Conservation (phyloP, 768 basidiomycete species). For the Lactarius tabidus region DNA sequence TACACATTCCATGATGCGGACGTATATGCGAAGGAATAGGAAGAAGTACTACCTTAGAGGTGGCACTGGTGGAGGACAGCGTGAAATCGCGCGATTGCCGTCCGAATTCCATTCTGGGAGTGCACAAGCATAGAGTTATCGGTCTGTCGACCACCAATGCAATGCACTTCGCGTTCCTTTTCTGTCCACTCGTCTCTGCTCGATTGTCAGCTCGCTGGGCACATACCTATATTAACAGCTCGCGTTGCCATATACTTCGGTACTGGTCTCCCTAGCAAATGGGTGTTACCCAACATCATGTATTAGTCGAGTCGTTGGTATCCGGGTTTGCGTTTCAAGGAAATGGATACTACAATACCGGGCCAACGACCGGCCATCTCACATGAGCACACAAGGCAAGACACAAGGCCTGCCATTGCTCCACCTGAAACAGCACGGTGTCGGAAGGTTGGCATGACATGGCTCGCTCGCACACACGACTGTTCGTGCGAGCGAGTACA, state of each 20-base stretch:
- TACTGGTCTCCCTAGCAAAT: neutral
- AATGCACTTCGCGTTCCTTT: neutral
- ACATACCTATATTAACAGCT: neutral
- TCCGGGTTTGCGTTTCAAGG: no score
- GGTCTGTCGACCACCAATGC: neutral
- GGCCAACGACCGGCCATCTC: no score
- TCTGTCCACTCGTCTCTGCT: neutral
- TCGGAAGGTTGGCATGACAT: neutral
- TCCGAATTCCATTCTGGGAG: neutral
- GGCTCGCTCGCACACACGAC: no score
- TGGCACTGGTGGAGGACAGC: neutral
- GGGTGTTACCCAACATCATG: no score
- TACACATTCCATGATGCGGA: no score
- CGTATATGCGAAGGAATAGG: no score
- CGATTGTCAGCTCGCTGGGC: neutral
- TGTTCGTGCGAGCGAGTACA: no score
- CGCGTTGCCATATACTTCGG: neutral
- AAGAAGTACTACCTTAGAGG: neutral
- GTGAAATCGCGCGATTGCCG: neutral
- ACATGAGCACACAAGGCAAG: neutral
- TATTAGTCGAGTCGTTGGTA: no score
- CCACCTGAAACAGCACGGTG: constrained; percentile 1
- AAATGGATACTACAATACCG: no score
- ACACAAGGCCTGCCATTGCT: constrained; percentile 10
- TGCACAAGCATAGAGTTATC: no score